Evolutionary conservation across 495 filamentous ascomycete genomes (phyloP), one percentile per base, ranked within the genome.

Genomic region (Talaromyces trachyspermus): DNA sequence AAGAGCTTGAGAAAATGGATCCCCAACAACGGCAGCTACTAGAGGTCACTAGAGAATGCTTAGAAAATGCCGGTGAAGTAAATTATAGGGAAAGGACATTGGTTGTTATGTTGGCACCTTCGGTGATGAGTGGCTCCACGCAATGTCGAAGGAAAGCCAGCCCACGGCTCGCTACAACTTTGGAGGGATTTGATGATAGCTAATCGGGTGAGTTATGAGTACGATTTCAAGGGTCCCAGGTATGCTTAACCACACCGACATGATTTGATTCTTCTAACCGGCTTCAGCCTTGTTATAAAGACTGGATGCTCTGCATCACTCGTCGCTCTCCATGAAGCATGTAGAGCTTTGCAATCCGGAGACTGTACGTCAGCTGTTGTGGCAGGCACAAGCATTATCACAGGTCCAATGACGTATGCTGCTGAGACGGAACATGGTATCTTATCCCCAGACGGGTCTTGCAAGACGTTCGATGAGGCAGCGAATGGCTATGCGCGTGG

Each of bases 401-500:
- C 66, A 5, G 54, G 37, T 10, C 70, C 69, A 2, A 47, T 47
- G 1, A 57, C 61, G 56, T 58, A 51, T 0, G 30, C 54, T 0
- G 53, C 54, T 0, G 55, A 70, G 52, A 55, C 53, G 0, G 55
- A 65, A 14, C 50, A 62, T 11, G 51, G 54, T 40, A 66, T 42
- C 50, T 52, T 46, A 55, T 63, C 46, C 45, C 63, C 46, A 0
- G 54, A 35, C 36, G 55, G 56, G 2, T 43, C 44, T 6, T 84
- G 77, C 35, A 69, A 77, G 50, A 74, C 75, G 0, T 88, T 83
- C 46, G 80, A 83, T 53, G 63, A 65, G 2, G 54, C 61, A 17
- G 84, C 79, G 0, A 71, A 81, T 48, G 84, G 85, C 0, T 88
- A 81, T 56, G 80, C 64, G 0, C 70, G 84, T 8, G 85, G 71